A percentile compares a stretch with the other conserved stretches of the same genome.
Conservation (phyloP, 148 eudicot genomes). For the Chenopodium quinoa region DNA sequence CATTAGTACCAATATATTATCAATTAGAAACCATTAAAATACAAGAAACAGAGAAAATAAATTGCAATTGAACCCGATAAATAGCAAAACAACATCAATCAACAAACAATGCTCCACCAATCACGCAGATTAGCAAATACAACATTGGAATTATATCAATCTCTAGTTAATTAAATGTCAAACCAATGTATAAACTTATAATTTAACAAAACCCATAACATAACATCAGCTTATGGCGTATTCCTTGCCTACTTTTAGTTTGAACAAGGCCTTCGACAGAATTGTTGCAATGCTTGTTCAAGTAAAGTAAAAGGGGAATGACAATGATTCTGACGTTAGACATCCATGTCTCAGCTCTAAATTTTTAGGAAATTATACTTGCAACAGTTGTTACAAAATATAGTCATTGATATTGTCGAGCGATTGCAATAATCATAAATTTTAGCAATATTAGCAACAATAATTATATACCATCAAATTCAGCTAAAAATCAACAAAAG, state of each 20-base stretch:
- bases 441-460: too few relatives aligned
- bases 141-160: neutral
- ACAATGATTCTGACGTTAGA: constrained; percentile 38
- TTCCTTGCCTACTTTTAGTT: constrained; percentile 71
- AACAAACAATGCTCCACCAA: neutral
- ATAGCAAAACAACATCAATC: too few relatives aligned
- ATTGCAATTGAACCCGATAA: neutral
- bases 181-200: too few relatives aligned
- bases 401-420: neutral
- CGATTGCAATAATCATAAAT: too few relatives aligned
- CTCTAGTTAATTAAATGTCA: neutral
- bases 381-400: constrained; percentile 36
- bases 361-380: constrained; percentile 50
- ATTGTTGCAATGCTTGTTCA: constrained; percentile 57
- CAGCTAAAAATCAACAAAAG: too few relatives aligned
- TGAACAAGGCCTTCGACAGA: constrained; percentile 77
- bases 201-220: neutral
- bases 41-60: neutral
- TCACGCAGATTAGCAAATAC: neutral
- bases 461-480: too few relatives aligned
- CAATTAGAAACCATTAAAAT: neutral
- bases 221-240: constrained; percentile 53
- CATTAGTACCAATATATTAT: too few relatives aligned
- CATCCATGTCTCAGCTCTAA: constrained; percentile 74
- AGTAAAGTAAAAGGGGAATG: constrained; percentile 39